Base-by-base conservation (phyloP, 495 filamentous ascomycete genomes). In the Chaetomium tenue region DNA sequence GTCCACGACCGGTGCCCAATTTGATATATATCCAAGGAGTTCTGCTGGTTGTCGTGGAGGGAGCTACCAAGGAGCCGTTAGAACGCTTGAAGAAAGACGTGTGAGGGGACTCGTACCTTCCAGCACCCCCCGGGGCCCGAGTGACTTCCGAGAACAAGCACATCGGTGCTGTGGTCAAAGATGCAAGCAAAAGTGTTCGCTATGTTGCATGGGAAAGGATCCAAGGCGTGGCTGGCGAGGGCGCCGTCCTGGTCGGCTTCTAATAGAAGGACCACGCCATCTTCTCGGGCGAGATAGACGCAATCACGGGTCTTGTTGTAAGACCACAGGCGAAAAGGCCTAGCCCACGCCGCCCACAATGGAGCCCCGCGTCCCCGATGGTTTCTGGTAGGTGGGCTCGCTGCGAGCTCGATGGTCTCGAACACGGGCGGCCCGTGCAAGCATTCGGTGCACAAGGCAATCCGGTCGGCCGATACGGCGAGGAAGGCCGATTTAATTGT, bases 1-100 rank as follows among this genome's bases (percentile, higher is more conserved):
- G 72, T 97, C 92, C 22, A 85, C 83, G 25, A 88, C 82, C 0
- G 94, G 92, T 0, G 91, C 84, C 93, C 92, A 97, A 70, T 92
- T 97, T 37, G 87, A 82, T 57, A 84, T 73, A 8, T 74, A 74
- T 46, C 84, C 79, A 25, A 79, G 64, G 48, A 78, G 68, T 67
- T 79, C 76, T 23, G 80, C 80, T 44, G 79, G 73, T 47, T 81
- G 73, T 57, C 83, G 72, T 42, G 76, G 70, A 51, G 72, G 57
- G 22, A 78, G 67, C 80, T 81, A 47, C 20, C 3, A 48, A 2
- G 47, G 42, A 42, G 2, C 33, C 51, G 51, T 76, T 55, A 78
- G 72, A 16, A 16, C n/a, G 6, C 2, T 8, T n/a, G n/a, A n/a
- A n/a, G n/a, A n/a, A n/a, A n/a, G n/a, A n/a, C 20, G 0, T 52